phyloP scores from a whole-genome alignment of 495 filamentous ascomycete species.

The Aspergillus homomorphus region DNA sequence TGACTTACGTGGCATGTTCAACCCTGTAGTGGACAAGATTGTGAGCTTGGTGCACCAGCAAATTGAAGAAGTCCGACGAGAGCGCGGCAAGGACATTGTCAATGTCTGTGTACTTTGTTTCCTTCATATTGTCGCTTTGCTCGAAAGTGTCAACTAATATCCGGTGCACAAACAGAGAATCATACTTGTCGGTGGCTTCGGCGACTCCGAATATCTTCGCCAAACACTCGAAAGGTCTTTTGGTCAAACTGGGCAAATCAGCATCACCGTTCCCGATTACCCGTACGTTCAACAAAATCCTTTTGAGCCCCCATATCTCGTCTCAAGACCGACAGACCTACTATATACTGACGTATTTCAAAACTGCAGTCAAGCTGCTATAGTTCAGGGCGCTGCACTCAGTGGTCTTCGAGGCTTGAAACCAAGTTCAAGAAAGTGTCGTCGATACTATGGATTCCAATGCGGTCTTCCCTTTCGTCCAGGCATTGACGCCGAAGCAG shows the following conservation, averaged over 20 bases:
- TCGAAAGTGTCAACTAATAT: slow-evolving; percentile 20
- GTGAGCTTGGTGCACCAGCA: slow-evolving; percentile 47
- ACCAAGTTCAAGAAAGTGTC: neutral
- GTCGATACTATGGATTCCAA: slow-evolving; percentile 6
- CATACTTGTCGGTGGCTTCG: slow-evolving; percentile 70
- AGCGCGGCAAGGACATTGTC: neutral
- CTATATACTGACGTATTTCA: neutral
- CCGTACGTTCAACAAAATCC: too few species aligned
- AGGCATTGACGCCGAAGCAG: neutral
- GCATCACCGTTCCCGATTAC: slow-evolving; percentile 9
- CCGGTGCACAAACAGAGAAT: slow-evolving; percentile 38
- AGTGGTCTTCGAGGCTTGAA: slow-evolving; percentile 7
- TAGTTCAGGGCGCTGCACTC: slow-evolving; percentile 11
- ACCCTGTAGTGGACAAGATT: slow-evolving; percentile 54
- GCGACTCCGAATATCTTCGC: slow-evolving; percentile 57
- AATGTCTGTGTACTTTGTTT: slow-evolving; percentile 24
- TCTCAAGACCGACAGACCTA: neutral
- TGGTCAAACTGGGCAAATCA: slow-evolving; percentile 27
- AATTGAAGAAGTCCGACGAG: slow-evolving; percentile 26
- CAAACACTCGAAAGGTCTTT: slow-evolving; percentile 14
- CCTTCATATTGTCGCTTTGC: neutral
- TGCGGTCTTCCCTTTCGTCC: neutral
- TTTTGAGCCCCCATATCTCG: too few species aligned
- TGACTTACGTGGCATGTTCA: slow-evolving; percentile 48
- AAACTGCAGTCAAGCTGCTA: slow-evolving; percentile 7